Evolutionary conservation across 345 rosid species (phyloP), one percentile per base, ranked within the genome.

Genomic region (Populus ilicifolia): DNA sequence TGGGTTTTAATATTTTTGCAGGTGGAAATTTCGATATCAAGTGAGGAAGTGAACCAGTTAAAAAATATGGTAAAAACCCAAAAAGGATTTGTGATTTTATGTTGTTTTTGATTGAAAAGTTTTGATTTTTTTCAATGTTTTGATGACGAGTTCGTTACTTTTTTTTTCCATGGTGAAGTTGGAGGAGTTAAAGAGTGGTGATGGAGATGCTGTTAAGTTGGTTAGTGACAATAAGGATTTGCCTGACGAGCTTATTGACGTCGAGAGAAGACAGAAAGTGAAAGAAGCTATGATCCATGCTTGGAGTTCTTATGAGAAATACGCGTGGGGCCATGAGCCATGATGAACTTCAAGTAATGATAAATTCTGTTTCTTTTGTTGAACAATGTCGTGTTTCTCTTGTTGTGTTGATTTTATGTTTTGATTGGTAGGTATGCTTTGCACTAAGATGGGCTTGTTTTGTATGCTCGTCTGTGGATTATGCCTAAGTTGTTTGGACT

Each of bases 261-360:
- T 71, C 50, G 87, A 90, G 73, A 88, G 98, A 71, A 87, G 94
- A 84, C 92, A 91, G 87, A 92, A 89, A 88, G 98, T 94, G 27
- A 94, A 90, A 85, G 97, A 92, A 79, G 98, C 99, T 50, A 96
- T 96, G 99, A 67, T 91, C 74, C 98, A 96, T 86, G 99, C 97
- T 17, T 96, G 99, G 98, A 86, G 84, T 78, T 90, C 97, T 59
- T 94, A 94, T 84, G 99, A 96, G 76, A 96, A 90, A 83, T 96
- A 91, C 86, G 98, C 98, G 4, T 92, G 98, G 99, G 99, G 98
- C 68, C 81, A 89, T 44, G 99, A 96, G 98, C 68, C 81, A 89
- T 44, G 99, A 96, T 75, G 98, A 96, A 81, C 98, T 96, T 80
- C 94, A 94, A 97, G 99, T 93, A 74, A 67, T 72, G 29, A 25